Base-by-base conservation (phyloP, 2,329 filamentous ascomycete genomes). In the Orbilia quercus region DNA sequence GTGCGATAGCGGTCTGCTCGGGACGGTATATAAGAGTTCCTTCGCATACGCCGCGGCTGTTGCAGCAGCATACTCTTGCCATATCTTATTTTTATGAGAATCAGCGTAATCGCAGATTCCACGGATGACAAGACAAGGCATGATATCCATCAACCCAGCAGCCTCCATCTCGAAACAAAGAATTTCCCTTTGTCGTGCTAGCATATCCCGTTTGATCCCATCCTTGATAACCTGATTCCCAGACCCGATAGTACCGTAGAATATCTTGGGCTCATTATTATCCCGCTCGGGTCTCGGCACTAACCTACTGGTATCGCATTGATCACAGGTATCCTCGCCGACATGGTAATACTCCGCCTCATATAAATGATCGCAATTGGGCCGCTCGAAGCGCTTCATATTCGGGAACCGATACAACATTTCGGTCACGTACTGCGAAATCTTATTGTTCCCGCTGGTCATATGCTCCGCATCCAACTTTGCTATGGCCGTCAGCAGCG, bases 111-210 rank as follows among this genome's bases (percentile, higher is more conserved):
- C 65, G 25, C 57, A 62, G 31, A 70, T 63, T n/a, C 65, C 65
- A 9, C 66, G 28, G 16, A 71, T 50, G 14, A 64, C 51, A 4
- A 71, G 51, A 40, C 66, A 57, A 31, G 66, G 31, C 9, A 63
- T 22, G 16, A 50, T 54, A 28, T 63, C 65, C 40, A 70, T 63
- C 11, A 70, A 45, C 7, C 64, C 64, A 12, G 64, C 66, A 3
- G 65, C 65, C 9, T 70, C 65, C 65, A 70, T 70, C 36, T 70
- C 65, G 42, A 70, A 70, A 28, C 66, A 71, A 0, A 71, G 9
- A 7, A 64, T 53, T 14, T 53, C 42, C 7, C 47, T 45, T n/a
- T 54, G 23, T 5, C 12, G 12, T 6, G 50, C 51, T 12, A 71
- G 14, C 28, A 34, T 23, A 28, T 71, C 66, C n/a, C 66, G 50